These are phyloP conservation scores for Purshia tridentata DNA, from an alignment of 306 rosid species.

Conservation along the genomic window DNA sequence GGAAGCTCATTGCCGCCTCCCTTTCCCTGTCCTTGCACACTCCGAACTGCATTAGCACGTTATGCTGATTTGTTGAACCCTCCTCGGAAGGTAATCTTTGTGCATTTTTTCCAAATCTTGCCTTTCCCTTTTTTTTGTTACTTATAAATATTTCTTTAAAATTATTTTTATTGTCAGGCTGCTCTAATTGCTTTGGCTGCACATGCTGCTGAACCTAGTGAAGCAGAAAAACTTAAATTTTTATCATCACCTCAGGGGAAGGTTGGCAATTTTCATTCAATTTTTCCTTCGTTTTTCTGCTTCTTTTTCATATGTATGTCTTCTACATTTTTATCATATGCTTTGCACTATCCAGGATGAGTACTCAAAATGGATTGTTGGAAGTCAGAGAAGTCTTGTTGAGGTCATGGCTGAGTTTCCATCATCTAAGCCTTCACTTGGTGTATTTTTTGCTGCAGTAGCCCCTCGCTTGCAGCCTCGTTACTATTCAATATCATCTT, in stretches of 20 bases:
- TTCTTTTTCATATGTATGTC: neutral
- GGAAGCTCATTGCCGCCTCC: slow-evolving; percentile 86
- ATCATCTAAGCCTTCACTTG: slow-evolving; percentile 86
- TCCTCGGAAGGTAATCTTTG: slow-evolving; percentile 69
- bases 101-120: slow-evolving; percentile 11
- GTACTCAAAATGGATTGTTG: slow-evolving; percentile 86
- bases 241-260: slow-evolving; percentile 89
- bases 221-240: slow-evolving; percentile 75
- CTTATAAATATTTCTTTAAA: slow-evolving; percentile 3
- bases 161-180: slow-evolving; percentile 49
- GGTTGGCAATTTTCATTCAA: slow-evolving; percentile 40
- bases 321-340: neutral
- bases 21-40: slow-evolving; percentile 84
- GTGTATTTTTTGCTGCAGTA: slow-evolving; percentile 93
- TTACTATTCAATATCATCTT: slow-evolving; percentile 94
- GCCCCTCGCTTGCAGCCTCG: slow-evolving; percentile 93
- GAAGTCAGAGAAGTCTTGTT: slow-evolving; percentile 86
- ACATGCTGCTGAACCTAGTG: slow-evolving; percentile 73
- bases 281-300: slow-evolving; percentile 3
- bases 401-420: slow-evolving; percentile 96
- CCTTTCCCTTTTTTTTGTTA: slow-evolving; percentile 14
- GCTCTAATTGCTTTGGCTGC: slow-evolving; percentile 86
- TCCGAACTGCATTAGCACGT: slow-evolving; percentile 64
- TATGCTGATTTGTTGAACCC: slow-evolving; percentile 89
- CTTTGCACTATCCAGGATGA: slow-evolving; percentile 61